These are phyloP conservation scores for Sodiomyces alkalinus DNA, from an alignment of 2,329 filamentous ascomycete species.

Conservation along the genomic window DNA sequence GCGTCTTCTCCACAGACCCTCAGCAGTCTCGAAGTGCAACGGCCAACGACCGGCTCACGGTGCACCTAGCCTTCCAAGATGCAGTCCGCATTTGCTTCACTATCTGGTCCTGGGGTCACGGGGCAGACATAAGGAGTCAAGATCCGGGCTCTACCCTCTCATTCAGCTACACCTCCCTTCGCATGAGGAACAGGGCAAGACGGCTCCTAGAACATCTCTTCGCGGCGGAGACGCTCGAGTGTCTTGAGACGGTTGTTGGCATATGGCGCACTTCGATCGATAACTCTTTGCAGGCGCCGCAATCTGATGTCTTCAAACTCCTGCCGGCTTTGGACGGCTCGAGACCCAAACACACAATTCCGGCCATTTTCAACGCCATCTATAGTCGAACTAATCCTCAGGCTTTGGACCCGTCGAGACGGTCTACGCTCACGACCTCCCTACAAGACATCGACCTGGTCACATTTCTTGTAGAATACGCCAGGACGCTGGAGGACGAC, in stretches of 20 bases:
- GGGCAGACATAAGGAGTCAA: conserved; percentile 38
- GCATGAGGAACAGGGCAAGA: conserved; percentile 79
- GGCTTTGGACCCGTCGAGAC: conserved; percentile 62
- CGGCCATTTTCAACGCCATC: conserved; percentile 88
- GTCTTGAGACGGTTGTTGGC: conserved; percentile 77
- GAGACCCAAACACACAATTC: conserved; percentile 78
- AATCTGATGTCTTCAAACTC: conserved; percentile 62
- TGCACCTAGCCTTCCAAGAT: conserved; percentile 92
- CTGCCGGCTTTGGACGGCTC: conserved; percentile 85
- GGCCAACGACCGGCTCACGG: conserved; percentile 87
- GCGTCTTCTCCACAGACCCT: conserved; percentile 69
- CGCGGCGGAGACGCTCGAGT: conserved; percentile 81
- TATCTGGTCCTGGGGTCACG: conserved; percentile 88
- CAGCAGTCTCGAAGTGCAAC: conserved; percentile 65
- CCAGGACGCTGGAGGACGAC: conserved; percentile 82
- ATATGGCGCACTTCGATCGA: conserved; percentile 53
- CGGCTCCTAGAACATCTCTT: conserved; percentile 87
- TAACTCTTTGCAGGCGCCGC: conserved; percentile 30
- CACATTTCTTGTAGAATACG: conserved; percentile 81
- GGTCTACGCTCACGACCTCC: conserved; percentile 78
- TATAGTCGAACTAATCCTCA: conserved; percentile 84
- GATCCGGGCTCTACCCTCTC: conserved; percentile 61
- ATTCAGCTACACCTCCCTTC: conserved; percentile 78
- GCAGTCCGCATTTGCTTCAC: conserved; percentile 81
- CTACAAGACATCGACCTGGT: conserved; percentile 73